Evolutionary conservation across 768 basidiomycete genomes (phyloP).

Genomic region (Suillus bovinus): DNA sequence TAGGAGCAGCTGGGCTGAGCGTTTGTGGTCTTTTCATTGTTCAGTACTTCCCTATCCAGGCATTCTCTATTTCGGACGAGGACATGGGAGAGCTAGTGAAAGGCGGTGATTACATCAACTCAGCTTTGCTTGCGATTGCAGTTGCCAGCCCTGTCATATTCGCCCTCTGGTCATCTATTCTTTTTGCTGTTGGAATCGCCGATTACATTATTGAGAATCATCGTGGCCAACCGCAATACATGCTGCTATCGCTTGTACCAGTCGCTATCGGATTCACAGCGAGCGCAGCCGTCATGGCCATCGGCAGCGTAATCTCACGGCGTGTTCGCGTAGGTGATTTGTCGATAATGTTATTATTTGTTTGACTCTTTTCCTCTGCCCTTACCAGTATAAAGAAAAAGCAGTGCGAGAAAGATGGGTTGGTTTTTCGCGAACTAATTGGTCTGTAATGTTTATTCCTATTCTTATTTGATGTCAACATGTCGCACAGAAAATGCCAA

Average conservation of each 20-base stretch:
- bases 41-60: background rate
- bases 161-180: background rate
- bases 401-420: background rate
- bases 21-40: background rate
- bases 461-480: background rate
- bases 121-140: background rate
- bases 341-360: background rate
- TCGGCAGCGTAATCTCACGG: background rate
- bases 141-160: conserved; percentile 1
- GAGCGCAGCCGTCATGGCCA: background rate
- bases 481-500: background rate
- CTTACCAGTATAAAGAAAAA: background rate
- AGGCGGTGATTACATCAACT: background rate
- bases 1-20: background rate
- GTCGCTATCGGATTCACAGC: background rate
- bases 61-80: conserved; percentile 1
- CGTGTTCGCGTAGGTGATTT: background rate
- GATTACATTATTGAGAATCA: background rate
- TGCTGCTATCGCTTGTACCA: conserved; percentile 1
- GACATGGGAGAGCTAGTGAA: conserved; percentile 1
- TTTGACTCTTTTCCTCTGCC: background rate
- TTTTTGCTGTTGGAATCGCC: background rate
- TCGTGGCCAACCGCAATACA: background rate
- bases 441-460: background rate
- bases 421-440: background rate